Evolutionary conservation across 345 rosid genomes (phyloP), one percentile per base, ranked within the genome.

Genomic region (Lepidium didymum): DNA sequence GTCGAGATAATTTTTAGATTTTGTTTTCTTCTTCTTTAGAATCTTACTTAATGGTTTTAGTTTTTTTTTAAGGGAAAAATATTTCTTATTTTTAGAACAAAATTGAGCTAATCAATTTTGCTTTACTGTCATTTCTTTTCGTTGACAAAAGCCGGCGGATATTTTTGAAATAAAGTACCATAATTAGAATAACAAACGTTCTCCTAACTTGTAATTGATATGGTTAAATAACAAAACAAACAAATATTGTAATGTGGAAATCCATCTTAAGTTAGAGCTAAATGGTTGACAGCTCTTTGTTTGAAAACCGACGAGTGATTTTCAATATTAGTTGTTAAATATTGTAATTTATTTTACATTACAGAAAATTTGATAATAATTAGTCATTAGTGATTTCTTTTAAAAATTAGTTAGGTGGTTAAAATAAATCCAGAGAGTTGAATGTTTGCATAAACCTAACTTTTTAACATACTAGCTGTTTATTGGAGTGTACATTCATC

Each of bases 1-100:
- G 58, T 63, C 72, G 53, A 13, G 14, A 29, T 6, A 8, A 8
- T 64, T 65, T 72, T 73, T 73, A 73, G 72, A 73, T 65, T 65
- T 57, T 34, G 66, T 64, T 72, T 56, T 2, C 51, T 46, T 25
- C 51, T 56, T 55, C 51, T 7, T 31, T 37, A 11, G 76, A 64
- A 56, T 72, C 70, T 56, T 63, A 31, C 7, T 45, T 64, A 38
- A 51, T 40, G 52, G 37, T 72, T 10, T 56, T 0, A 44, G 45
- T 42, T 10, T 16, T 25, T 27, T 40, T 50, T 21, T 12, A 45
- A 25, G 12, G 57, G 23, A 9, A 40, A 15, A 21, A 1, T 0
- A 5, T 53, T 44, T 47, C 43, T 63, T 65, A 51, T 50, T 50
- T 72, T 66, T 66, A 52, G 67, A 12, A 58, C 7, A 27, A 34